These are phyloP conservation scores for Carex myosuroides DNA, from an alignment of 176 grass and related monocot genomes.

Conservation along the genomic window DNA sequence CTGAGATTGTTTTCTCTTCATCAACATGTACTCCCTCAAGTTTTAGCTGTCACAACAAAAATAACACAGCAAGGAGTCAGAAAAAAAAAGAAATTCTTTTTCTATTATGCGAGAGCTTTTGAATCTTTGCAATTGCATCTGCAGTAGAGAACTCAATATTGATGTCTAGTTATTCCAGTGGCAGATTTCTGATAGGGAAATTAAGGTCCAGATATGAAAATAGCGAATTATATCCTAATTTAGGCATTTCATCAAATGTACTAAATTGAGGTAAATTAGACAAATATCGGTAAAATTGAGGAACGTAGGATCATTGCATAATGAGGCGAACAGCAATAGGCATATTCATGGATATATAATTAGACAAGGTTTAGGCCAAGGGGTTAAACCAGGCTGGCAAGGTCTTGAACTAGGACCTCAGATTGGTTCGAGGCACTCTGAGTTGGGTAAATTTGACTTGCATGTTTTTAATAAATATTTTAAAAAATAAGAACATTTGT, in stretches of 20 bases:
- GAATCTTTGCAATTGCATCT: not conserved
- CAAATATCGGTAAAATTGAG: not conserved
- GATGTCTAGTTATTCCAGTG: not conserved
- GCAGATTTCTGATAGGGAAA: not conserved
- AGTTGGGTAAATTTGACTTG: not conserved
- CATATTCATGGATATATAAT: not conserved
- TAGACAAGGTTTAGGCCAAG: not conserved
- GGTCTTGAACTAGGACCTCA: not conserved
- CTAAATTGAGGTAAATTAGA: not conserved
- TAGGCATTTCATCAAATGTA: not conserved
- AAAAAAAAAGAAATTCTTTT: constrained; percentile 1
- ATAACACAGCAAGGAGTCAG: not conserved
- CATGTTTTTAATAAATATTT: not conserved
- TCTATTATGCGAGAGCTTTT: not conserved
- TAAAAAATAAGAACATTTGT: not conserved
- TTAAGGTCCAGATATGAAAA: not conserved
- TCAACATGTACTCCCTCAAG: constrained; percentile 63
- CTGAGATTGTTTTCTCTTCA: constrained; percentile 82
- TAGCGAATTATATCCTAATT: not conserved
- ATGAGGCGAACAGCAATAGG: not conserved
- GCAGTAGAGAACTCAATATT: not conserved
- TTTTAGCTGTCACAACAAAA: constrained; percentile 48
- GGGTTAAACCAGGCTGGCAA: not conserved
- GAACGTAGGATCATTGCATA: not conserved
- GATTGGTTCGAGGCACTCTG: not conserved